Base-by-base conservation (phyloP, 2,329 filamentous ascomycete species). In the Paracoccidioides brasiliensis region DNA sequence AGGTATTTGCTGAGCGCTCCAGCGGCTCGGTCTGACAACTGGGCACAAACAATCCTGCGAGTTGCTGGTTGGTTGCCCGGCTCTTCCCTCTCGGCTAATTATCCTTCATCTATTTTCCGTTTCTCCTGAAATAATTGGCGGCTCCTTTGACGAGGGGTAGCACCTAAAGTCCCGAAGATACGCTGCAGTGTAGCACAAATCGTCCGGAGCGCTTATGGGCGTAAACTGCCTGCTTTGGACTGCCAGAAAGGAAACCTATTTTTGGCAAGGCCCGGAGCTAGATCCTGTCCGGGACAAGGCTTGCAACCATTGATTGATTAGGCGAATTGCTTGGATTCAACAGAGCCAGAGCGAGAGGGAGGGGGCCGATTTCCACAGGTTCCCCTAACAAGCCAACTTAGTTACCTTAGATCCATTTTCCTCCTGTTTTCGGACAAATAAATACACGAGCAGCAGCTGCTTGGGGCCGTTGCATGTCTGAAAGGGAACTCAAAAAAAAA, bases 391-490 rank as follows among this genome's bases (percentile, higher is more conserved):
- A 22, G 35, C 53, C 33, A 40, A 30, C n/a, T n/a, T n/a, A n/a
- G n/a, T n/a, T n/a, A n/a, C n/a, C n/a, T n/a, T n/a, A n/a, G n/a
- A n/a, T n/a, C n/a, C 53, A 22, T 54, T 37, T 37, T 15, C 8
- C 15, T 38, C 14, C 45, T 49, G 43, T 15, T 41, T 46, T 46
- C 41, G 43, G 53, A 48, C 32, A 22, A 54, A 54, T 54, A 37
- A 12, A 28, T 10, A 10, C 38, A 41, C 35, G 14, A 30, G 2
- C 7, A 41, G 12, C 43, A 30, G 30, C 14, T 15, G 9, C 46
- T 28, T 22, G 32, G 40, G 42, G n/a, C 3, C 15, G 37, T 35
- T 22, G 22, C 22, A 22, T 22, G 22, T 22, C 22, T 22, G 22
- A 22, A 22, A 22, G 22, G 2, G 22, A 22, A 22, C 22, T 1